phyloP scores from a whole-genome alignment of 108 stramenopile genomes.

The Nitzschia inconspicua region DNA sequence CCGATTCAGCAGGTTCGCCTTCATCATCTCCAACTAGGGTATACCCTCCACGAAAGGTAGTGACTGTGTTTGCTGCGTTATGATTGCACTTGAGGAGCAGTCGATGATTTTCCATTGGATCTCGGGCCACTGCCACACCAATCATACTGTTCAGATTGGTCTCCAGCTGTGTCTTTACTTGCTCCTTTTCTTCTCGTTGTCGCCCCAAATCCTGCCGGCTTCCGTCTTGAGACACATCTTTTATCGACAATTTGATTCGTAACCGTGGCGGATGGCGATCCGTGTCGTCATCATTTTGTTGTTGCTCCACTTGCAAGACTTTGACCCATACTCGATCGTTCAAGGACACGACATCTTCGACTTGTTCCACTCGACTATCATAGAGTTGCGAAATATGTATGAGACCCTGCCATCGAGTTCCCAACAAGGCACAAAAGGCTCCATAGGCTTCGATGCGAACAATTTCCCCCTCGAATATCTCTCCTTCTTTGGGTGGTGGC shows the following conservation, averaged over 20 bases:
- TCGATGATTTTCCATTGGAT: slow-evolving; percentile 57
- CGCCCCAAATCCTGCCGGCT: slow-evolving; percentile 19
- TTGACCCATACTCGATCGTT: slow-evolving; percentile 45
- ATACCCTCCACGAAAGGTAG: slow-evolving; percentile 49
- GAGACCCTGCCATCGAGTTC: slow-evolving; percentile 29
- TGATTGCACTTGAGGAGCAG: slow-evolving; percentile 14
- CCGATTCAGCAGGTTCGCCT: slow-evolving; percentile 54
- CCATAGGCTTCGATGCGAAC: slow-evolving; percentile 63
- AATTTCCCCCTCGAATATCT: slow-evolving; percentile 36
- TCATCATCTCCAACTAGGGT: slow-evolving; percentile 65
- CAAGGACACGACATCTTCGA: slow-evolving; percentile 35
- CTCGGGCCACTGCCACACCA: slow-evolving; percentile 65
- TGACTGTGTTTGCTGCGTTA: background rate
- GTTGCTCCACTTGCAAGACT: slow-evolving; percentile 27
- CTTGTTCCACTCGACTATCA: slow-evolving; percentile 32
- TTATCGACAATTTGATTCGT: slow-evolving; percentile 53
- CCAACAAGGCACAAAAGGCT: slow-evolving; percentile 43
- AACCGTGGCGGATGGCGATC: slow-evolving; percentile 14
- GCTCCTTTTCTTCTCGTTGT: slow-evolving; percentile 11
- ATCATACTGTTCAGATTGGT: slow-evolving; percentile 60
- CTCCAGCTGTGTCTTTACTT: slow-evolving; percentile 20
- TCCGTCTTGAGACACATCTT: slow-evolving; percentile 62
- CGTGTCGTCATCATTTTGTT: slow-evolving; percentile 2
- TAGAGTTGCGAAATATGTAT: slow-evolving; percentile 66
- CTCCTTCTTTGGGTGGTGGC: slow-evolving; percentile 18